Conservation (phyloP, 73 alveolate genomes). For the Paraurostyla sp. region DNA sequence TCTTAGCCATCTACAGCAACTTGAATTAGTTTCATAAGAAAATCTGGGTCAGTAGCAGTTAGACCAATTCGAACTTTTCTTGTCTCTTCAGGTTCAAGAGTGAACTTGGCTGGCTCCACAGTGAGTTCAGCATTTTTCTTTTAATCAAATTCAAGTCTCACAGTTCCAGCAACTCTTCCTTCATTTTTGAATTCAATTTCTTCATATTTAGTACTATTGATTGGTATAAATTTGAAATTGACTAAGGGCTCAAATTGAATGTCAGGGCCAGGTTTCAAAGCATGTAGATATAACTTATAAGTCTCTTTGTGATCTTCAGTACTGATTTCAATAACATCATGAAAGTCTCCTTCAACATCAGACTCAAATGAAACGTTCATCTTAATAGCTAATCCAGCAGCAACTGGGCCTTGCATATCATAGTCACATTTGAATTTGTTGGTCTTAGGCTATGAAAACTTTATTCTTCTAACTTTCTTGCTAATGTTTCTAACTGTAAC, state of each 20-base stretch:
- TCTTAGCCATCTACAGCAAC: conserved; percentile 96
- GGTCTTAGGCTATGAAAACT: conserved; percentile 95
- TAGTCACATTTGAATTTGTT: conserved; percentile 87
- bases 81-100: conserved; percentile 89
- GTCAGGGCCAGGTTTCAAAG: conserved; percentile 96
- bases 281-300: conserved; percentile 88
- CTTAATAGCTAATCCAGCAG: conserved; percentile 97
- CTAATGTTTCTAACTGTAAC: conserved; percentile 95
- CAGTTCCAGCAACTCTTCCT: conserved; percentile 94
- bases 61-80: conserved; percentile 84
- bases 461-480: conserved; percentile 91
- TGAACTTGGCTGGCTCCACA: conserved; percentile 90
- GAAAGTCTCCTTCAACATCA: conserved; percentile 94
- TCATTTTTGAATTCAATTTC: conserved; percentile 95
- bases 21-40: conserved; percentile 94
- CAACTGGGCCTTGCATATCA: conserved; percentile 90
- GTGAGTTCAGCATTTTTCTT: conserved; percentile 86
- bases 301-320: conserved; percentile 93
- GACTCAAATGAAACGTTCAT: conserved; percentile 97
- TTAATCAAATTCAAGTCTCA: conserved; percentile 86
- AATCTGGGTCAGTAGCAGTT: conserved; percentile 96
- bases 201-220: conserved; percentile 91
- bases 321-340: conserved; percentile 91
- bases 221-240: conserved; percentile 94
- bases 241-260: conserved; percentile 98